Base-by-base conservation (phyloP, 306 rosid genomes). In the Vicia faba region DNA sequence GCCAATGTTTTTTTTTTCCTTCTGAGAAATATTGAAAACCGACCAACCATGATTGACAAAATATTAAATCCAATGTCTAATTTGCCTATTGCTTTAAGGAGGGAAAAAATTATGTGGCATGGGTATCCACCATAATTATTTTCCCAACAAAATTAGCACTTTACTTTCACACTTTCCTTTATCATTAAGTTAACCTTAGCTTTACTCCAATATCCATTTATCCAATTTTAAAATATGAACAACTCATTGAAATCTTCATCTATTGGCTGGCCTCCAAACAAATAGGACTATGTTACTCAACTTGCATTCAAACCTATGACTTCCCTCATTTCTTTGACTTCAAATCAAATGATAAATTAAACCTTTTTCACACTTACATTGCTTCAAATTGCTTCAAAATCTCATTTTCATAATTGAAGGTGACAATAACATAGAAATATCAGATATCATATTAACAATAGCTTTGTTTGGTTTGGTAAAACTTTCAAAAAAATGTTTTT, bases 281-380 rank as follows among this genome's bases (percentile, higher is more conserved):
- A 26, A 31, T n/a, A 35, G 65, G 36, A 45, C 7, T 54, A 74
- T 75, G 70, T 16, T 39, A 45, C 61, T 48, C 44, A 57, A 40
- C 44, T 58, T 57, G 15, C 72, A 50, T 75, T 75, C 78, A 63
- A 81, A 49, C 38, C 29, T 5, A 66, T 83, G 76, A 76, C 84
- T 70, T 74, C 31, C 1, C 12, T 12, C 11, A 14, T 63, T 65
- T 78, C 69, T 64, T 70, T 76, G 67, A 68, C 70, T 79, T 68
- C 74, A 60, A 55, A 59, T 15, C 31, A 29, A 41, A 77, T 28
- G 29, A 19, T 19, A 15, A 33, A 36, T 49, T 9, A 13, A 60
- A 44, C 25, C 50, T 13, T 41, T 46, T 57, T 46, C 55, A 44
- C 23, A 12, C 36, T 36, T 40, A 18, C 48, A 53, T 45, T 56